Percentiles rank a stretch among this genome's conserved stretches.
phyloP scores from a whole-genome alignment of 108 stramenopile genomes.

The Skeletonema costatum region DNA sequence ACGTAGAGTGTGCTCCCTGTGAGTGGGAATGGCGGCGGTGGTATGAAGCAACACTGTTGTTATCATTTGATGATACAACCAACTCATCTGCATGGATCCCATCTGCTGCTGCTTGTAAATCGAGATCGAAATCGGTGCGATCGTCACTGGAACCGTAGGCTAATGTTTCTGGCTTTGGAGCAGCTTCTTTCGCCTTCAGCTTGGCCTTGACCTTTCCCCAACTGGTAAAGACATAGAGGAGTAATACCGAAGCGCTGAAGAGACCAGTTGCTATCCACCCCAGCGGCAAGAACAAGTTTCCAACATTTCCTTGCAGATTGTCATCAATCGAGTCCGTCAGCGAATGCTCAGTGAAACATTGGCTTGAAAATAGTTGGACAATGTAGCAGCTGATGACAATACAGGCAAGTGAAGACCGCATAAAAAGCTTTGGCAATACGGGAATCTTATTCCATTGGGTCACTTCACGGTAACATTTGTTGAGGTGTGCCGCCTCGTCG shows the following conservation, averaged over 20 bases:
- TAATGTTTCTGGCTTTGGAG: neutral
- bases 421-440: conserved; percentile 19
- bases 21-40: too few relatives aligned
- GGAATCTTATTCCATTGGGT: conserved; percentile 50
- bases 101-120: neutral
- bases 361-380: conserved; percentile 52
- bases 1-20: too few relatives aligned
- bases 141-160: neutral
- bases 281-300: conserved; percentile 46
- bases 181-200: neutral
- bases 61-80: neutral
- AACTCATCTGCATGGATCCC: neutral
- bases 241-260: conserved; percentile 25
- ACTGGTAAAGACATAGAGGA: conserved; percentile 19
- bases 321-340: conserved; percentile 55
- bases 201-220: conserved; percentile 49
- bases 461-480: conserved; percentile 36
- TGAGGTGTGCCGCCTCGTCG: conserved; percentile 43
- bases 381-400: conserved; percentile 54
- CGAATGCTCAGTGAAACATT: conserved; percentile 49
- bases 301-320: conserved; percentile 47
- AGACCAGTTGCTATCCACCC: conserved; percentile 44
- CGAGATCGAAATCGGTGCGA: neutral
- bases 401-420: conserved; percentile 16
- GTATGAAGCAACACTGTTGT: too few relatives aligned